Evolutionary conservation across 352 stramenopile species (phyloP).

Genomic region (Chloridella minuta): DNA sequence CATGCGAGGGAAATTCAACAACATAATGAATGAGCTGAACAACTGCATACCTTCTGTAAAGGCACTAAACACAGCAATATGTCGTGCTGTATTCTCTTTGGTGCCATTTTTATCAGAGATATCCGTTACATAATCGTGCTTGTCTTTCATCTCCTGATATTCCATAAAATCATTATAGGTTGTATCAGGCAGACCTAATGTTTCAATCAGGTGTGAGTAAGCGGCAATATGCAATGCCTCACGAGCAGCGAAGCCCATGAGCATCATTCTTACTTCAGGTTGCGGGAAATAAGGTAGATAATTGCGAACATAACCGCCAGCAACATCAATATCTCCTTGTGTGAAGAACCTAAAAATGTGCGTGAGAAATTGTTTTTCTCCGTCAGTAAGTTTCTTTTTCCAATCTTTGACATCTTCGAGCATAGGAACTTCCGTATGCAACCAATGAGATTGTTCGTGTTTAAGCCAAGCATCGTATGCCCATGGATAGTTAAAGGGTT

Average conservation of each 20-base stretch:
- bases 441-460: neutral
- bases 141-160: constrained; percentile 6
- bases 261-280: neutral
- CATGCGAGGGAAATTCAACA: neutral
- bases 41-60: neutral
- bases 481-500: neutral
- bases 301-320: neutral
- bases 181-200: neutral
- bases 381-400: neutral
- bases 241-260: neutral
- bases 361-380: neutral
- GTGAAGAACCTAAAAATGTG: neutral
- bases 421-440: neutral
- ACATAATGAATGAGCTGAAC: neutral
- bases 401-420: neutral
- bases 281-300: neutral
- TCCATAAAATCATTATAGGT: neutral
- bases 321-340: neutral
- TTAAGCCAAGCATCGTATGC: neutral
- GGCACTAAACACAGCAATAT: neutral
- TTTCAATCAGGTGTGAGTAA: neutral
- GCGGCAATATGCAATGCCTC: neutral
- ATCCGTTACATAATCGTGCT: neutral
- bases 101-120: neutral
- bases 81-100: neutral